A percentile compares a stretch with the other conserved stretches of the same genome.
phyloP scores from a whole-genome alignment of 495 filamentous ascomycete genomes.

The Podospora pseudoanserina region DNA sequence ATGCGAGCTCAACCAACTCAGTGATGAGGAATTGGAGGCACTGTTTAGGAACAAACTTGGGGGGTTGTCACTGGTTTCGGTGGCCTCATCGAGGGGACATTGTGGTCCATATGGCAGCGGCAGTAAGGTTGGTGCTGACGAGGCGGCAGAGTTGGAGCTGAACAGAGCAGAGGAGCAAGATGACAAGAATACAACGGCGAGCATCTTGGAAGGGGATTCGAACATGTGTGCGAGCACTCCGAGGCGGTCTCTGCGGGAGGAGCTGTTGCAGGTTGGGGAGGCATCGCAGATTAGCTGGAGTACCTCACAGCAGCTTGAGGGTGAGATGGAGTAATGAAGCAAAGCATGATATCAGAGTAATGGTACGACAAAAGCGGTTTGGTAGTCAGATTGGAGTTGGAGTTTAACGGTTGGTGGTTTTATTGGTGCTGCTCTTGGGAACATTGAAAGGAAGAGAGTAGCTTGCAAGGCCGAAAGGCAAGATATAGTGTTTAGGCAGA shows the following conservation, averaged over 20 bases:
- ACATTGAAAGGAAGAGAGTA: neutral
- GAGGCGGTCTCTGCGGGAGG: conserved; percentile 1
- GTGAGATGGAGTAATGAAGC: neutral
- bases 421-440: neutral
- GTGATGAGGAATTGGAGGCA: neutral
- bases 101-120: neutral
- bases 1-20: neutral
- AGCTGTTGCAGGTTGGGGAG: conserved; percentile 4
- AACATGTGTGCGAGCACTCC: neutral
- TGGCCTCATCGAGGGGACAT: neutral
- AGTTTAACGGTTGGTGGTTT: neutral
- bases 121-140: neutral
- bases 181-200: neutral
- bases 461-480: neutral
- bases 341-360: neutral
- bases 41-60: neutral
- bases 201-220: neutral
- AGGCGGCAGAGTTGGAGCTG: neutral
- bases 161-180: neutral
- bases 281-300: neutral
- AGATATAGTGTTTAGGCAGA: conserved; percentile 3
- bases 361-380: neutral
- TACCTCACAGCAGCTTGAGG: neutral
- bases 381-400: neutral
- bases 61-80: neutral